Evolutionary conservation across 2,329 filamentous ascomycete species (phyloP), one percentile per base, ranked within the genome.

Genomic region (Alternaria sp.): DNA sequence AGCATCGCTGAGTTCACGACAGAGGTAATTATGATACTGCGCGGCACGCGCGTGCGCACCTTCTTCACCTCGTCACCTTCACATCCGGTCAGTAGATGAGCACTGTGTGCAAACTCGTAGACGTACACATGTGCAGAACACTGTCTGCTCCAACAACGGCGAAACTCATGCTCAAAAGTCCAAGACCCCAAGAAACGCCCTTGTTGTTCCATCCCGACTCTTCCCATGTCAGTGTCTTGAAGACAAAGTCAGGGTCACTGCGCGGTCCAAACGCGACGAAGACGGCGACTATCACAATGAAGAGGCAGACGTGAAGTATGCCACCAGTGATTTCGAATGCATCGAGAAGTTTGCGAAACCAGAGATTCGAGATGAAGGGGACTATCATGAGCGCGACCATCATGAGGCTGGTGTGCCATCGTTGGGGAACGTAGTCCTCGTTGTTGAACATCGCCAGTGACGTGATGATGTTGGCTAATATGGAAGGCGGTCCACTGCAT

Each of bases 321-420:
- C 84, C 76, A 23, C 84, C 77, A 11, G 81, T 69, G 5, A 81
- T 80, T 68, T 87, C 85, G 51, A 85, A 74, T 1, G 78, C 67
- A 6, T 83, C 82, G 2, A 86, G 73, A 1, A 82, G 62, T 12
- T 78, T 80, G 1, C 81, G 81, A n/a, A 82, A 78, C 45, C 82
- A 77, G 2, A 81, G 79, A 64, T 86, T 86, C 60, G 83, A 77
- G 3, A 72, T 62, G 6, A 82, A 71, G 1, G 80, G 74, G 5
- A 83, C 63, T 1, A 78, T 17, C 21, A 81, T 76, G 28, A 83
- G 71, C 1, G 81, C 82, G 63, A 82, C 83, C 66, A 82, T 81
- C 11, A 86, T 72, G 3, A 86, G 74, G 3, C 84, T 86, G 2
- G 78, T 82, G 52, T 87, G 85, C 83, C 83, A 87, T 21, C 76